Base-by-base conservation (phyloP, 768 basidiomycete species). In the Panellus pusillus region DNA sequence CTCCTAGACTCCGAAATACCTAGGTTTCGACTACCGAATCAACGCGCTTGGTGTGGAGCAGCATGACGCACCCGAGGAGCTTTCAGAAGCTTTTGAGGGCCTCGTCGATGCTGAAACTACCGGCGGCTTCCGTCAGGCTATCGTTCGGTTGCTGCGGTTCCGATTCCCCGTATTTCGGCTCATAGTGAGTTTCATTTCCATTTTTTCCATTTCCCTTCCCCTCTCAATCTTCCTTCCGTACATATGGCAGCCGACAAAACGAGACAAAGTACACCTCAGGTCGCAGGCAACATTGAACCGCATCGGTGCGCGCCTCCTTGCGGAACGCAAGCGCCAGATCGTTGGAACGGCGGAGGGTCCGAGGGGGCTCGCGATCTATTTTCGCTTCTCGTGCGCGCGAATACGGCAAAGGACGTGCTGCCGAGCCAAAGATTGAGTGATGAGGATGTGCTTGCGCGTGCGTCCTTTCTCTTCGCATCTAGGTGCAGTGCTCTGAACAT, bases 301-400 rank as follows among this genome's bases (percentile, higher is more conserved):
- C 7, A 79, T 87, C 42, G 85, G 82, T 6, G 60, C 61, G 18
- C 67, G 79, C 28, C 68, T 87, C 8, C 57, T 84, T 12, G 54
- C 50, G 4, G 72, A 80, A 8, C 84, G 81, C 57, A 84, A 83
- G 61, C 65, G 64, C 13, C 63, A 65, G 11, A 51, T 69, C 32
- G 64, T 52, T 14, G 68, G 27, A 64, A 66, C 5, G 66, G 62
- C 7, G 13, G 37, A 69, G 70, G 8, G 50, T 62, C 2, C 66
- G 66, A 17, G 65, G 68, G 35, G 63, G 62, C 8, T 71, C 76
- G 81, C 12, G 86, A 88, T 67, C 61, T 89, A 4, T 70, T 88
- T 6, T 81, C 79, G 0, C 62, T 86, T 13, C 70, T 89, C 5
- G 70, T 88, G 38, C 75, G 75, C 49, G 86, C 86, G 3, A 89